These are phyloP conservation scores for Aureobasidium melanogenum DNA, from an alignment of 2,329 filamentous ascomycete genomes.

Conservation along the genomic window DNA sequence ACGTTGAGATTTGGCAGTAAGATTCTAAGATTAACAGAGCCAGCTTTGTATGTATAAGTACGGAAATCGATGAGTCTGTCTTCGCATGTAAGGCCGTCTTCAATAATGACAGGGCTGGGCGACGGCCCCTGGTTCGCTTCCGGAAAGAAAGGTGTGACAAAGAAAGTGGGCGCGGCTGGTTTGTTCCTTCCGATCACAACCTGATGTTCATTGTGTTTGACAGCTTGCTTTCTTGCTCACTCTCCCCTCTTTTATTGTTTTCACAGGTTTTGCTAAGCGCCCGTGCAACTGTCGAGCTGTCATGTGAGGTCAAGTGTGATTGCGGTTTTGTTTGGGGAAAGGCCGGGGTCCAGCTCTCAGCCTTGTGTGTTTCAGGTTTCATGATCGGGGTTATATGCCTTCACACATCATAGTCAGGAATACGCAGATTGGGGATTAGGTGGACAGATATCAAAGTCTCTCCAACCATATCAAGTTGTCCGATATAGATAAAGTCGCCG, in stretches of 20 bases:
- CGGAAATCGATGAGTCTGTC: not conserved
- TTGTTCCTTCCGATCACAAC: not conserved
- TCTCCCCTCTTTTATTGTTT: not conserved
- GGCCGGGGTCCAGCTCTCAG: not conserved
- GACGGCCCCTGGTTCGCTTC: not conserved
- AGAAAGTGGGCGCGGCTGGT: not conserved
- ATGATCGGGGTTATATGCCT: not conserved
- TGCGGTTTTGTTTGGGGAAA: not conserved
- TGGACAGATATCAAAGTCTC: not conserved
- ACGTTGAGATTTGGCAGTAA: not conserved
- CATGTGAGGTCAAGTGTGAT: conserved; percentile 3
- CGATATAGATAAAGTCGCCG: not conserved
- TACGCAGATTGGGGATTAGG: not conserved
- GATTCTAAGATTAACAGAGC: not conserved
- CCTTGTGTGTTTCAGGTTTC: not conserved
- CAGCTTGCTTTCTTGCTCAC: not conserved
- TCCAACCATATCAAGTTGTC: not conserved
- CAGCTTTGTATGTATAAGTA: not conserved
- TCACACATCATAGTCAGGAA: not conserved
- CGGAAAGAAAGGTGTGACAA: not conserved
- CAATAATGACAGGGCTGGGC: not conserved
- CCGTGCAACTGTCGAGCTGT: not conserved
- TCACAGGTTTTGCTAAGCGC: conserved; percentile 2
- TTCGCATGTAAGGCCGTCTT: not conserved
- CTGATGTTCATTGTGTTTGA: not conserved